Evolutionary conservation across 768 basidiomycete genomes (phyloP).

Genomic region (Macrocybe gigantea): DNA sequence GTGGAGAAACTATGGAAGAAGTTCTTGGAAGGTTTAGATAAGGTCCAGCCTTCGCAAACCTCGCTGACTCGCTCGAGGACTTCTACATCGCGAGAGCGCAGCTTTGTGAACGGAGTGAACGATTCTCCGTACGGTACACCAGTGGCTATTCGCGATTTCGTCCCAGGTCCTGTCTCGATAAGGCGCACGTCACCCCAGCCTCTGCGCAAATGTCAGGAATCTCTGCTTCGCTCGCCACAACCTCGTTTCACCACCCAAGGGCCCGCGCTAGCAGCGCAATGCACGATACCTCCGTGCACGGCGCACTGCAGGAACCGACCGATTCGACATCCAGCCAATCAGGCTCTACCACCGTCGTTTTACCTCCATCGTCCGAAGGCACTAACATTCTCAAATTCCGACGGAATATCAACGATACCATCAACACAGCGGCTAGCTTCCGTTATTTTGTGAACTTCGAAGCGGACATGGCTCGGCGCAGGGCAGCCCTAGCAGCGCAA

Average conservation of each 20-base stretch:
- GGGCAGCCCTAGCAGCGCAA: slow-evolving; percentile 12
- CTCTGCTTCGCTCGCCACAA: slow-evolving; percentile 62
- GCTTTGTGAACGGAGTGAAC: slow-evolving; percentile 12
- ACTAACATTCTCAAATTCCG: slow-evolving; percentile 34
- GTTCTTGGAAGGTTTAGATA: slow-evolving; percentile 43
- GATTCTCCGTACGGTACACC: slow-evolving; percentile 17
- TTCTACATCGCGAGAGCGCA: slow-evolving; percentile 12
- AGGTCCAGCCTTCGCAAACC: slow-evolving; percentile 32
- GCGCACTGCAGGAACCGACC: slow-evolving; percentile 11
- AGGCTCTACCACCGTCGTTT: slow-evolving; percentile 28
- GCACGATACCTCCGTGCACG: slow-evolving; percentile 7
- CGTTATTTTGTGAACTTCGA: slow-evolving; percentile 37
- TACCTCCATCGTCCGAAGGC: slow-evolving; percentile 18
- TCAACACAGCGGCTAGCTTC: slow-evolving; percentile 42
- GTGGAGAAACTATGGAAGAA: slow-evolving; percentile 61
- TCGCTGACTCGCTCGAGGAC: slow-evolving; percentile 9
- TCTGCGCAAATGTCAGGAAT: slow-evolving; percentile 50
- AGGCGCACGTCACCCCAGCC: neutral
- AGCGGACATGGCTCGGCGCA: slow-evolving; percentile 24
- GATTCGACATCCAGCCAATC: slow-evolving; percentile 22
- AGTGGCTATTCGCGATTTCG: slow-evolving; percentile 48
- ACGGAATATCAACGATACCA: slow-evolving; percentile 31
- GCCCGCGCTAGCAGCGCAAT: slow-evolving; percentile 17
- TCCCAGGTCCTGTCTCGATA: slow-evolving; percentile 34
- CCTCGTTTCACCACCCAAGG: slow-evolving; percentile 50